These are phyloP conservation scores for Isatis lusitanica DNA, from an alignment of 441 rosid genomes.

Conservation along the genomic window DNA sequence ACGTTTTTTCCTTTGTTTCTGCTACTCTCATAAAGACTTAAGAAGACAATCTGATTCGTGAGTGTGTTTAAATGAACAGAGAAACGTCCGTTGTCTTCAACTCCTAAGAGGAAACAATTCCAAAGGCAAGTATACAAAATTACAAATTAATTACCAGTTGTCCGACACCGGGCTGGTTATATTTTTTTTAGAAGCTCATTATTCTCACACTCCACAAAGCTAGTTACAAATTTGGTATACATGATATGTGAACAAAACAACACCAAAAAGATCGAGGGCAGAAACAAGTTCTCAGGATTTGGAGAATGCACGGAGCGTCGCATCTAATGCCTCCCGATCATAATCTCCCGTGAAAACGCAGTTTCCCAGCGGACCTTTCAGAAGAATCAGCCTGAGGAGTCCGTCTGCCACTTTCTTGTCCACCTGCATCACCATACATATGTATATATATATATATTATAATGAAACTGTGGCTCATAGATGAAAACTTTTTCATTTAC, in stretches of 20 bases:
- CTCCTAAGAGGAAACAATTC: neutral
- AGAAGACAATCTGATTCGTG: neutral
- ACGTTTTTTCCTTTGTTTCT: constrained; percentile 19
- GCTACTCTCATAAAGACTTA: neutral
- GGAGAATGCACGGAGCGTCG: constrained; percentile 77
- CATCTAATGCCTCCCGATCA: constrained; percentile 79
- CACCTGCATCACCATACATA: constrained; percentile 48
- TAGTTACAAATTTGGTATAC: constrained; percentile 27
- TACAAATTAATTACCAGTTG: neutral
- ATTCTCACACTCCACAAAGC: constrained; percentile 23
- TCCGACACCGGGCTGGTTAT: neutral
- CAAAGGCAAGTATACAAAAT: neutral
- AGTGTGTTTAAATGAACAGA: neutral
- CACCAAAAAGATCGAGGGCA: constrained; percentile 4
- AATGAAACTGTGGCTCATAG: neutral
- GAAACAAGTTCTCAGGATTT: constrained; percentile 43
- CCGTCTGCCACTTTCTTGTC: constrained; percentile 99
- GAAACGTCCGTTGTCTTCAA: neutral
- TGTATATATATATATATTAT: neutral
- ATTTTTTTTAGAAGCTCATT: neutral
- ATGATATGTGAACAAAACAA: constrained; percentile 10
- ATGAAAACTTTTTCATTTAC: constrained; percentile 1
- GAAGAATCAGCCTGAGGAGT: constrained; percentile 82
- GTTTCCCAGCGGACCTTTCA: constrained; percentile 87
- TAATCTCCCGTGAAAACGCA: constrained; percentile 93